Base-by-base conservation (phyloP, 1,284 basidiomycete genomes). In the Naganishia albida region DNA sequence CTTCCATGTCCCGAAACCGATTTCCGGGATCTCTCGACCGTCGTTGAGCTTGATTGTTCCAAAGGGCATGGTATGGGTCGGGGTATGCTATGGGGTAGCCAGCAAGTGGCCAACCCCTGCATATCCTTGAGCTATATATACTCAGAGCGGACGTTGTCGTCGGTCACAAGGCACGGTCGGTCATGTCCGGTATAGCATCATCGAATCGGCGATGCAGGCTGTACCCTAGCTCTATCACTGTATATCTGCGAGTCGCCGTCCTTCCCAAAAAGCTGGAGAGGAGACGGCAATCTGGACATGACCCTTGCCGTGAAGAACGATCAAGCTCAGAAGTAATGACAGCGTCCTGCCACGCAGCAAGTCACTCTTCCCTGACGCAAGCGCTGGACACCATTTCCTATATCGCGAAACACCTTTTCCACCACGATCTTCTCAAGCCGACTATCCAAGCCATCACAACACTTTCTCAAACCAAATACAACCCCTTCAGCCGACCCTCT, bases 1-100 rank as follows among this genome's bases (percentile, higher is more conserved):
- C 71, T 77, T 76, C 73, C 75, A 76, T 2, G 75, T 71, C 7
- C 77, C 77, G 55, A 74, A 79, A 0, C 74, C 76, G 56, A 79
- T 77, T 55, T 70, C 72, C 7, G 78, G 77, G 67, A 80, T 75
- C 63, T 75, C 67, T 15, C 73, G 69, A 12, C 79, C 79, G 70
- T 80, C 77, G 71, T 79, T 79, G 59, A 80, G 75, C 52, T 67
- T 73, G 69, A 76, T 70, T 10, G 68, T 70, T 16, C 63, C 50
- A 63, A 67, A 67, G 18, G 66, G 66, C 66, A 67, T 64, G 38
- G 12, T 59, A 38, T 18, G 43, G 16, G 20, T 26, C 7, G 30
- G n/a, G 42, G 6, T 7, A 7, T 3, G n/a, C n/a, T 20, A 18
- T 4, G 6, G 13, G 13, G 16, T n/a, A 12, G 2, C 16, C 6